These are phyloP conservation scores for Pugionium cornutum DNA, from an alignment of 345 rosid genomes.

Conservation along the genomic window DNA sequence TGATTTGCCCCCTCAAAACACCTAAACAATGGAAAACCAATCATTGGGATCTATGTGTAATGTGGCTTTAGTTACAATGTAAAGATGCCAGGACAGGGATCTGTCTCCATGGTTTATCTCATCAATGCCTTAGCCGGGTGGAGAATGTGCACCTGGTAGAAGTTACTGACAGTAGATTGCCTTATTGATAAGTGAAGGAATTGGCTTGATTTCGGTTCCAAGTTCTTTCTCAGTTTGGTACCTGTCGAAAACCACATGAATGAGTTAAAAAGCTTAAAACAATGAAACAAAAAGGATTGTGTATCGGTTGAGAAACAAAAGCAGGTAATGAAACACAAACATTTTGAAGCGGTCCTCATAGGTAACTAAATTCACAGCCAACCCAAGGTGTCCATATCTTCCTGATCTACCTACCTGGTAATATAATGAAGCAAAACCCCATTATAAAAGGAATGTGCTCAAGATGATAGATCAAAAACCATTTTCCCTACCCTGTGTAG, in stretches of 20 bases:
- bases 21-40: slow-evolving; percentile 14
- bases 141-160: slow-evolving; percentile 24
- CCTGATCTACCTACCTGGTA: slow-evolving; percentile 94
- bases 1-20: slow-evolving; percentile 38
- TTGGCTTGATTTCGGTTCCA: slow-evolving; percentile 98
- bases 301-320: slow-evolving; percentile 1
- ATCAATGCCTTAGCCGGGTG: slow-evolving; percentile 18
- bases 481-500: slow-evolving; percentile 71
- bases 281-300: not conserved
- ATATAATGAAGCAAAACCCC: slow-evolving; percentile 7
- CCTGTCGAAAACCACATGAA: slow-evolving; percentile 48
- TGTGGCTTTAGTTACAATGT: slow-evolving; percentile 1
- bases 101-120: slow-evolving; percentile 19
- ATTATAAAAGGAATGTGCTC: not conserved
- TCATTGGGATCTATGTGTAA: slow-evolving; percentile 11
- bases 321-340: slow-evolving; percentile 41
- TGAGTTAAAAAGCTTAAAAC: not conserved
- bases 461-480: not conserved
- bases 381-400: slow-evolving; percentile 97
- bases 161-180: slow-evolving; percentile 85
- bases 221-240: slow-evolving; percentile 99
- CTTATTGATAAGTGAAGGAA: slow-evolving; percentile 94
- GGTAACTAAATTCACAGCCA: slow-evolving; percentile 97
- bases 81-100: slow-evolving; percentile 13
- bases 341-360: slow-evolving; percentile 97